Conservation (phyloP, 148 eudicot species). For the Rhododendron molle region DNA sequence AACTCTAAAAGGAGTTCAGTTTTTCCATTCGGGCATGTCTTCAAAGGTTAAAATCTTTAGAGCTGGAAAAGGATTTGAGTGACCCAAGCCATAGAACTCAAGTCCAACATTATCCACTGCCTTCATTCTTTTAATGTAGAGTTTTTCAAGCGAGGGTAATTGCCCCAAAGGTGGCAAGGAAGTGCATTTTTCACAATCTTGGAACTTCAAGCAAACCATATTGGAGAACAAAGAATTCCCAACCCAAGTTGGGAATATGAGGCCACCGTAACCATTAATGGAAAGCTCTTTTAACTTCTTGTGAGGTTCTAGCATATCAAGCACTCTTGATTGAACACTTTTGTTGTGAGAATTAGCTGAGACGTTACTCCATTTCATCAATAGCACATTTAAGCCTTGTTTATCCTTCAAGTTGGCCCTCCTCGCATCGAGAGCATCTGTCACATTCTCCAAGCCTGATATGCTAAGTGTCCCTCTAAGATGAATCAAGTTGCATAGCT, state of each 20-base stretch:
- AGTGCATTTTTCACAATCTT: constrained; percentile 10
- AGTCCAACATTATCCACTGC: constrained; percentile 3
- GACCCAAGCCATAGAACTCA: constrained; percentile 13
- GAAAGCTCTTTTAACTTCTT: constrained; percentile 1
- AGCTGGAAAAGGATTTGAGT: constrained; percentile 14
- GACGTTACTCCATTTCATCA: neutral
- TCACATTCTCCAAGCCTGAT: constrained; percentile 14
- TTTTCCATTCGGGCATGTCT: constrained; percentile 16
- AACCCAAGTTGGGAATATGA: constrained; percentile 5
- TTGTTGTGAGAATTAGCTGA: neutral
- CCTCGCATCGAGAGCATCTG: neutral
- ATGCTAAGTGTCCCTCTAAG: constrained; percentile 14
- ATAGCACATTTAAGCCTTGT: constrained; percentile 5
- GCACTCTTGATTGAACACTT: neutral
- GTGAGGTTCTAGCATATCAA: constrained; percentile 12
- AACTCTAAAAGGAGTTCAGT: constrained; percentile 3
- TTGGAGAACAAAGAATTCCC: neutral
- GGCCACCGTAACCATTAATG: neutral
- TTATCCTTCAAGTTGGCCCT: constrained; percentile 8
- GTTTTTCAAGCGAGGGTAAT: constrained; percentile 3
- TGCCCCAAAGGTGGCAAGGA: constrained; percentile 12
- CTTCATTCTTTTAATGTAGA: constrained; percentile 3
- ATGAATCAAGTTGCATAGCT: neutral
- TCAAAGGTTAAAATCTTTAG: constrained; percentile 14
- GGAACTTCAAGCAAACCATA: neutral